Evolutionary conservation across 2,329 filamentous ascomycete genomes (phyloP).

Genomic region (Elsinoe ampelina): DNA sequence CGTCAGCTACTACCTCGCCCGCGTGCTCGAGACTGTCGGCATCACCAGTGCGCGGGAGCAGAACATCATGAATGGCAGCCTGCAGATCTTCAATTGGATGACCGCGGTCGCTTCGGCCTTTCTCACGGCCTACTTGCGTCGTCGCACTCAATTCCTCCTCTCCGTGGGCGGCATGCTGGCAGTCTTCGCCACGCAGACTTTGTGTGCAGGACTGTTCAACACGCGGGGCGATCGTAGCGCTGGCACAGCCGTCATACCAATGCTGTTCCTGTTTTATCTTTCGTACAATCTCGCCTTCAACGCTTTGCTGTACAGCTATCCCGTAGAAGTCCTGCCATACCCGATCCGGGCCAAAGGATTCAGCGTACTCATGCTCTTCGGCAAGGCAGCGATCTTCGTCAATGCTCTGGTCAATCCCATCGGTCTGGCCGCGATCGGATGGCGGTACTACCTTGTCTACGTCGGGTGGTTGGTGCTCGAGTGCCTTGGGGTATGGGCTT

Average conservation of each 20-base stretch:
- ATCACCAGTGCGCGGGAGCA: constrained; percentile 24
- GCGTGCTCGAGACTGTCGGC: constrained; percentile 24
- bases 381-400: constrained; percentile 23
- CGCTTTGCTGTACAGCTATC: constrained; percentile 22
- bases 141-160: constrained; percentile 24
- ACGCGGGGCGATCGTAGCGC: constrained; percentile 20
- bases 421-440: constrained; percentile 24
- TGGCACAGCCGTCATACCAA: constrained; percentile 30
- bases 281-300: constrained; percentile 30
- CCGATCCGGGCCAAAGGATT: constrained; percentile 17
- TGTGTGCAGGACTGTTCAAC: constrained; percentile 43
- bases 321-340: constrained; percentile 24
- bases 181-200: constrained; percentile 30
- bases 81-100: constrained; percentile 49
- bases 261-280: constrained; percentile 33
- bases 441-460: constrained; percentile 26
- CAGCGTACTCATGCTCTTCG: constrained; percentile 2
- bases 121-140: constrained; percentile 26
- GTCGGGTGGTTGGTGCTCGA: constrained; percentile 25
- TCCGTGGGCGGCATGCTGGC: constrained; percentile 31
- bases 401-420: constrained; percentile 32
- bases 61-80: constrained; percentile 40
- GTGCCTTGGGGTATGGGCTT: constrained; percentile 21
- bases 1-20: constrained; percentile 31
- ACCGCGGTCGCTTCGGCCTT: constrained; percentile 42